These are phyloP conservation scores for Lolium rigidum DNA, from an alignment of 176 grass and related monocot species.

Conservation along the genomic window DNA sequence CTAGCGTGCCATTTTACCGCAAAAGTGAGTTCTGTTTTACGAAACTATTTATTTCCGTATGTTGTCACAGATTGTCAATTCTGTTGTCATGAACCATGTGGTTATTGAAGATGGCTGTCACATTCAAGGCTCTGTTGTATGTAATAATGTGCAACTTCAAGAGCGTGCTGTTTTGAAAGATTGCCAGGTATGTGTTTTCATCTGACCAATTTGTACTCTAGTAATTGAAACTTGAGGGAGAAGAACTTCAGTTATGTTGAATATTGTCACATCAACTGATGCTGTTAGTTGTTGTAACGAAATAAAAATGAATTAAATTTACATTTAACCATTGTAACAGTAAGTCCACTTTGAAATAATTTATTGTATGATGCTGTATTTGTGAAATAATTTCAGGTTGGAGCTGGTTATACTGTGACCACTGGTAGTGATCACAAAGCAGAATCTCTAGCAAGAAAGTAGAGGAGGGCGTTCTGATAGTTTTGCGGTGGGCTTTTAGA, in stretches of 20 bases:
- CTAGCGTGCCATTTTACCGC: neutral
- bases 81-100: slow-evolving; percentile 93
- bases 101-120: slow-evolving; percentile 96
- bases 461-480: slow-evolving; percentile 37
- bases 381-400: slow-evolving; percentile 60
- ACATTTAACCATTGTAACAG: neutral
- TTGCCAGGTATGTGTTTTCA: slow-evolving; percentile 71
- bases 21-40: neutral
- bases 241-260: neutral
- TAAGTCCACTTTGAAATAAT: neutral
- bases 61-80: slow-evolving; percentile 85
- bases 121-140: slow-evolving; percentile 94
- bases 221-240: neutral
- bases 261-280: slow-evolving; percentile 26
- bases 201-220: slow-evolving; percentile 4
- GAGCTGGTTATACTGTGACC: slow-evolving; percentile 85
- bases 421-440: slow-evolving; percentile 84
- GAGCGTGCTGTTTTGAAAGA: slow-evolving; percentile 92
- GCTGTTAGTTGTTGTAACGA: neutral
- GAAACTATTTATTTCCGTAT: neutral
- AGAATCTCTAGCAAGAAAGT: slow-evolving; percentile 82
- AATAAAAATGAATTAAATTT: neutral
- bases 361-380: slow-evolving; percentile 7
- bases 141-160: slow-evolving; percentile 96
- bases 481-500: slow-evolving; percentile 28